Base-by-base conservation (phyloP, 768 basidiomycete species). In the Leccinellum rugosiceps region DNA sequence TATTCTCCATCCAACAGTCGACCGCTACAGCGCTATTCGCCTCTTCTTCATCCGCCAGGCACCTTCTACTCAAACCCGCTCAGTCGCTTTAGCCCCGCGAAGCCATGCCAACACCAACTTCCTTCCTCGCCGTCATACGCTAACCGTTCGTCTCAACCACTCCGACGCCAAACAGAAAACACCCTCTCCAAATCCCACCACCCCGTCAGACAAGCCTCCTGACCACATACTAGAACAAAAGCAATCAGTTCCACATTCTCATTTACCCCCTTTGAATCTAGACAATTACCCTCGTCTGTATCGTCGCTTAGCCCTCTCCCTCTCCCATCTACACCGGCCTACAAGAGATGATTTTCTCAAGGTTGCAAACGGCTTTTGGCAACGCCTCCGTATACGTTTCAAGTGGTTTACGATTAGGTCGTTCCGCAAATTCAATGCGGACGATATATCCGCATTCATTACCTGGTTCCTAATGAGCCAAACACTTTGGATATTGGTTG, bases 391-490 rank as follows among this genome's bases (percentile, higher is more conserved):
- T 21, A 90, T 98, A 63, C 83, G 93, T n/a, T 92, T 98, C 77
- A 94, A 94, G 70, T 99, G 97, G 97, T 90, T 94, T 63, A 93
- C 93, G 11, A 95, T 98, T 65, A 81, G 92, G 60, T 93, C 92
- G 4, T 99, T 97, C 76, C 84, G 96, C 48, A 87, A 84, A 66
- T 99, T 95, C 75, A 94, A 97, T 63, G 88, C 92, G 51, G 97
- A 99, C 71, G 97, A 99, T 70, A 90, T 96, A 54, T 95, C 93
- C 43, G 96, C 95, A 1, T 98, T 99, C 74, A 75, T 96, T 32
- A 94, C 92, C 52, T 95, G 94, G 91, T 94, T 97, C 63, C 76
- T 99, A 51, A 87, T 98, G 79, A 95, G 95, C 67, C 94, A 98
- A 66, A 92, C 94, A 2, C 74, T 96, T 3, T 98, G 97, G 96